Evolutionary conservation across 2,329 filamentous ascomycete species (phyloP), one percentile per base, ranked within the genome.

Genomic region (Didymella arachidicola): DNA sequence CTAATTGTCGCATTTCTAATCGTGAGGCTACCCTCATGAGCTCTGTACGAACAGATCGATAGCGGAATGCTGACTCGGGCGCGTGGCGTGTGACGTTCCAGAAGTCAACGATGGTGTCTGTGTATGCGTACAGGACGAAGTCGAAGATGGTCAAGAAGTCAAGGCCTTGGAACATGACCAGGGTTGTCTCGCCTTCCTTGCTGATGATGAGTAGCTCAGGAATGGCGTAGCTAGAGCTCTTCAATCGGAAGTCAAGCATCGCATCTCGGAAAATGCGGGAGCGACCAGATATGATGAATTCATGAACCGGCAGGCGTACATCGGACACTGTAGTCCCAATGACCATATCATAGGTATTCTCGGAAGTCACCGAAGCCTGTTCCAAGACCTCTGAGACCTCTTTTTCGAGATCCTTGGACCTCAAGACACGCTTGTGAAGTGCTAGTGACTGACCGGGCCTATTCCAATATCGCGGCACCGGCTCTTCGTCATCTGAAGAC

Each of bases 141-240:
- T 97, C 94, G 56, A 97, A 79, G 7, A 97, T 72, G 0, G 92
- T 89, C 32, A 96, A 81, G 36, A 95, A 83, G 71, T 97, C 93
- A 12, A 94, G 78, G 1, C 86, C 84, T 19, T 86, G 79, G 51
- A 98, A 89, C 0, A 85, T 84, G 19, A 97, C 71, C 10, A 88
- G 75, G 1, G 82, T 78, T 43, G 82, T 84, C 6, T 83, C 83
- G 1, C 77, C 72, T 4, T 81, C 79, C 27, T 83, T 78, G 52
- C 82, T 81, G 18, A 93, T 83, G 0, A 78, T 79, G 10, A 92
- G 75, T 0, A 88, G 60, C 34, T 93, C 90, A 2, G 86, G 75
- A 1, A 89, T 77, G 0, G 83, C 81, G 64, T 83, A 79, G 18
- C 86, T 86, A 1, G 78, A 78, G 16, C 82, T 79, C 18, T 84